Evolutionary conservation across 2,329 filamentous ascomycete species (phyloP).

Genomic region (Talaromyces sp.): DNA sequence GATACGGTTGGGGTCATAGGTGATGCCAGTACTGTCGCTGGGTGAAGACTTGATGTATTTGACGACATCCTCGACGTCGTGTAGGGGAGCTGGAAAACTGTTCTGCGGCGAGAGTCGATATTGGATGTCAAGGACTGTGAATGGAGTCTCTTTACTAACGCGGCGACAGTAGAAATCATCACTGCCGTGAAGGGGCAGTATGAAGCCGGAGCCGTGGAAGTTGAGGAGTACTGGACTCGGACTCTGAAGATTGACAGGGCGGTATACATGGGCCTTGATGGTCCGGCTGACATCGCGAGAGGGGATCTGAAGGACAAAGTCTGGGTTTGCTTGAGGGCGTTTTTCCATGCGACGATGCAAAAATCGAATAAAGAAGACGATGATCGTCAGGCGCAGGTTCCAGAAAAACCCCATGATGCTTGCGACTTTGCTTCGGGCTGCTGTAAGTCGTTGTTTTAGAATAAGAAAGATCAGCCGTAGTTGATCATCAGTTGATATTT

Average conservation of each 20-base stretch:
- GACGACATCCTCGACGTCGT: constrained; percentile 50
- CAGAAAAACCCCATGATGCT: background rate
- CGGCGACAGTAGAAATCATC: constrained; percentile 49
- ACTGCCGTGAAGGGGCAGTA: constrained; percentile 9
- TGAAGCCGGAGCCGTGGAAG: constrained; percentile 17
- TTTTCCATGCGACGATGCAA: background rate
- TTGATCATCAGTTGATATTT: background rate
- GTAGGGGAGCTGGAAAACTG: constrained; percentile 49
- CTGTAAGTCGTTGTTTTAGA: background rate
- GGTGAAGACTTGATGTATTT: constrained; percentile 15
- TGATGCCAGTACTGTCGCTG: constrained; percentile 22
- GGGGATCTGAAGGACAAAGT: constrained; percentile 9
- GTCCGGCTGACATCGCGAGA: constrained; percentile 14
- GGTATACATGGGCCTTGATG: constrained; percentile 15
- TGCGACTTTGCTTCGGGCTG: background rate
- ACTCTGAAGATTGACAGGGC: background rate
- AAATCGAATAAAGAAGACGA: constrained; percentile 10
- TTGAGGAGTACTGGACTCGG: constrained; percentile 13
- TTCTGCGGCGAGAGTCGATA: constrained; percentile 51
- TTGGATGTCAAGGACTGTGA: constrained; percentile 49
- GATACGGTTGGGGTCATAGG: constrained; percentile 33
- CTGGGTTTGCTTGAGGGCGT: constrained; percentile 22
- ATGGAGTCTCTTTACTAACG: constrained; percentile 44
- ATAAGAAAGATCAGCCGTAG: background rate
- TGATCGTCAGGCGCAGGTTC: constrained; percentile 10